Evolutionary conservation across 2,329 filamentous ascomycete species (phyloP).

Genomic region (Ceratocystis cacaofunesta): DNA sequence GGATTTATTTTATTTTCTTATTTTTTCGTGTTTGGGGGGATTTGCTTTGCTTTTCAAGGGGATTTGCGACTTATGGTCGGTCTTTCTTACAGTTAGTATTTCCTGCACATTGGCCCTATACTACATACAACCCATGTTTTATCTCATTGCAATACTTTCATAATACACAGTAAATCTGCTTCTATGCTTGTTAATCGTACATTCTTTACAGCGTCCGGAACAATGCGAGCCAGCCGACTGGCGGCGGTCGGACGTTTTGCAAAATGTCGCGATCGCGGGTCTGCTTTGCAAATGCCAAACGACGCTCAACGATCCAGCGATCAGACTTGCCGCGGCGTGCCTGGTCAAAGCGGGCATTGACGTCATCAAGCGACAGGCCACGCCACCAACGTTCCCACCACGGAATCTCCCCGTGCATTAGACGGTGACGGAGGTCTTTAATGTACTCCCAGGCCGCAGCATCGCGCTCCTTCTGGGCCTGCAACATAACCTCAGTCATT

Average conservation of each 20-base stretch:
- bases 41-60: background rate
- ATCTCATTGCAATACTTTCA: background rate
- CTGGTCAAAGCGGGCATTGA: conserved; percentile 21
- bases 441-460: conserved; percentile 26
- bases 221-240: conserved; percentile 24
- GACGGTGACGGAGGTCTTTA: conserved; percentile 22
- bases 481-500: conserved; percentile 43
- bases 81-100: background rate
- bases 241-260: conserved; percentile 32
- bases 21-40: background rate
- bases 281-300: conserved; percentile 21
- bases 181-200: background rate
- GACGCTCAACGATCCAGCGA: conserved; percentile 36
- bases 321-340: conserved; percentile 40
- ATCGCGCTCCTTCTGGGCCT: conserved; percentile 39
- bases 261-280: conserved; percentile 36
- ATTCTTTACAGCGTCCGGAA: conserved; percentile 21
- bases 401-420: conserved; percentile 15
- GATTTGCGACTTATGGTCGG: background rate
- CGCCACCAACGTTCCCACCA: conserved; percentile 17
- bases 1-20: background rate
- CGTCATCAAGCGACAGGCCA: conserved; percentile 29
- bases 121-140: background rate
- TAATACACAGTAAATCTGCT: background rate
- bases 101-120: background rate